Evolutionary conservation across 257 asterid genomes (phyloP).

Genomic region (Parsonsia alboflavescens): DNA sequence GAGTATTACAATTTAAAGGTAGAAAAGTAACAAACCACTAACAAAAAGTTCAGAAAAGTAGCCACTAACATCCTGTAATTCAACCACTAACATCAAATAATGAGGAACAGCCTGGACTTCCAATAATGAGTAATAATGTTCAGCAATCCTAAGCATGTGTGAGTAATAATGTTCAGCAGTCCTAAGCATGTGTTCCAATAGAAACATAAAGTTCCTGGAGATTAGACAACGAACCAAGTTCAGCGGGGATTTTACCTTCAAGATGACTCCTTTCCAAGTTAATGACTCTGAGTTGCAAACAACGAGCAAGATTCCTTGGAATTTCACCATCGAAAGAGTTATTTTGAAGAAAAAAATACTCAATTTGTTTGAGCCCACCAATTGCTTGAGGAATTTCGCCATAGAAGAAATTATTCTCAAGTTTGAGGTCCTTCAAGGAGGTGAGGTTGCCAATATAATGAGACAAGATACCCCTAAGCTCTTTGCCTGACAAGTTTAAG

Average conservation of each 20-base stretch:
- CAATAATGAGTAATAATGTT: too few species aligned
- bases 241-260: conserved; percentile 1
- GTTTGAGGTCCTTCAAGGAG: background rate
- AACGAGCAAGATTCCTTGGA: background rate
- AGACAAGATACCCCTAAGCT: background rate
- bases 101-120: too few species aligned
- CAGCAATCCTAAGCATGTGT: too few species aligned
- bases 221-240: background rate
- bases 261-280: background rate
- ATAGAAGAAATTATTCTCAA: conserved; percentile 1
- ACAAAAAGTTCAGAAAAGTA: too few species aligned
- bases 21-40: too few species aligned
- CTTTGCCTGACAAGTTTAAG: conserved; percentile 6
- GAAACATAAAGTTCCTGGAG: background rate
- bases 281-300: background rate
- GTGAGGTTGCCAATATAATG: background rate
- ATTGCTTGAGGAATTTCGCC: conserved; percentile 11
- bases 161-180: too few species aligned
- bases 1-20: too few species aligned
- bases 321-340: too few species aligned
- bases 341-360: background rate
- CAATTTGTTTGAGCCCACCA: too few species aligned
- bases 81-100: too few species aligned
- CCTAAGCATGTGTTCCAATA: too few species aligned
- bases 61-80: too few species aligned